Evolutionary conservation across 2,329 filamentous ascomycete genomes (phyloP), one percentile per base, ranked within the genome.

Genomic region (Geoglossum cookeanum): DNA sequence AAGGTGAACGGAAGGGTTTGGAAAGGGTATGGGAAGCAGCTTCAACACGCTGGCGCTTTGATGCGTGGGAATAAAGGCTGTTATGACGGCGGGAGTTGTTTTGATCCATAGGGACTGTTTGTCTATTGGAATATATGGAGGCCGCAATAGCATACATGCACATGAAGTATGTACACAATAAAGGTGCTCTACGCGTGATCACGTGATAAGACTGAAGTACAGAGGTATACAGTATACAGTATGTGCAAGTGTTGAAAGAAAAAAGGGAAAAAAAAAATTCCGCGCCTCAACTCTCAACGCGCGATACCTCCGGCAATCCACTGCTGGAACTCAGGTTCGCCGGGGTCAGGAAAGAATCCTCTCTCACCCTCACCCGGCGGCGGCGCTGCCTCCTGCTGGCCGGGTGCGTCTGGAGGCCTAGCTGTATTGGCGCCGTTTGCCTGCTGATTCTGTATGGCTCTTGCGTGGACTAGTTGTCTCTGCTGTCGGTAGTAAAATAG

Each of bases 401-500:
- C 54, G 30, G 35, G n/a, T 33, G 45, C 37, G 65, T 65, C 33
- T 66, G 65, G 55, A 66, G 62, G 55, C 62, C 58, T 56, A 52
- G 60, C 55, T 55, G 59, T 22, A 54, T 59, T 59, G 60, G 57
- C 22, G 51, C 6, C 53, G 33, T 48, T 32, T 44, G 57, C 57
- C 22, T 32, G 51, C 48, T 55, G 55, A 8, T 49, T 37, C 61
- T 71, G 48, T 17, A 42, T 29, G 9, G 56, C 32, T 57, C 47
- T 37, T 54, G 39, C 22, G 42, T 55, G 57, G 33, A 58, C 69
- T 62, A 83, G 74, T 65, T 87, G 84, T 59, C 81, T 74, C 65
- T 80, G 81, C 61, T 87, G 83, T 22, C 87, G 76, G 68, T 92
- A 91, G 69, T 89, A 94, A 15, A 97, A 76, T 35, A 97, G 73